These are phyloP conservation scores for Cercospora beticola DNA, from an alignment of 2,329 filamentous ascomycete species.

Conservation along the genomic window DNA sequence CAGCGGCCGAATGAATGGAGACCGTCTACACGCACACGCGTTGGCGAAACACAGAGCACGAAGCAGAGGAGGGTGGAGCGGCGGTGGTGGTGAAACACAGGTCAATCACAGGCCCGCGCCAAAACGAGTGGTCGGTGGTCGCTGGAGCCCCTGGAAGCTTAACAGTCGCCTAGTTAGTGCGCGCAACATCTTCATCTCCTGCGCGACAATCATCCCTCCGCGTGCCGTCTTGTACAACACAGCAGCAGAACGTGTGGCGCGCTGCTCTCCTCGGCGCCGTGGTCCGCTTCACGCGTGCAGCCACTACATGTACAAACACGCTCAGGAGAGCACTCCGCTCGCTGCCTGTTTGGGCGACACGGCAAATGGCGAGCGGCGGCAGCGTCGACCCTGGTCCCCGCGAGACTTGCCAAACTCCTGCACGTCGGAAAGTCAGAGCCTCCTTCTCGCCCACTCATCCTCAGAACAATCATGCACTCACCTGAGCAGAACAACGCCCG, in stretches of 20 bases:
- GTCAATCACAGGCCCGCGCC: background rate
- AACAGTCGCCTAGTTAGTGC: background rate
- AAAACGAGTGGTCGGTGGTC: background rate
- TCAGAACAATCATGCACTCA: background rate
- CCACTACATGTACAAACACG: background rate
- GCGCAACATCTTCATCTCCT: constrained; percentile 2
- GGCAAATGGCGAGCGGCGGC: background rate
- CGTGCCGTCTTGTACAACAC: background rate
- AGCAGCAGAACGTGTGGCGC: background rate
- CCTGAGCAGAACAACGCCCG: background rate
- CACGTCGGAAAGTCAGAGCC: background rate
- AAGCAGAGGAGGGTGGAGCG: background rate
- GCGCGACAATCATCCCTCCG: background rate
- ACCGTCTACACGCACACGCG: background rate
- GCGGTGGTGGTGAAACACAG: constrained; percentile 1
- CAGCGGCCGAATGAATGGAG: constrained; percentile 12
- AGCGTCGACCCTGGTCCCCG: background rate
- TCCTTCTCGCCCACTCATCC: background rate
- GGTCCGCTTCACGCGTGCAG: background rate
- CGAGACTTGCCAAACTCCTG: background rate
- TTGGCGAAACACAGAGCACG: background rate
- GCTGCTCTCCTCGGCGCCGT: background rate
- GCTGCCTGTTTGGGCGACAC: background rate
- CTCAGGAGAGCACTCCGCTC: background rate
- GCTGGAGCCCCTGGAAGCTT: constrained; percentile 1